Percentiles rank a stretch among this genome's conserved stretches.
These are phyloP conservation scores for Fragaria iinumae DNA, from an alignment of 306 rosid genomes.

Conservation along the genomic window DNA sequence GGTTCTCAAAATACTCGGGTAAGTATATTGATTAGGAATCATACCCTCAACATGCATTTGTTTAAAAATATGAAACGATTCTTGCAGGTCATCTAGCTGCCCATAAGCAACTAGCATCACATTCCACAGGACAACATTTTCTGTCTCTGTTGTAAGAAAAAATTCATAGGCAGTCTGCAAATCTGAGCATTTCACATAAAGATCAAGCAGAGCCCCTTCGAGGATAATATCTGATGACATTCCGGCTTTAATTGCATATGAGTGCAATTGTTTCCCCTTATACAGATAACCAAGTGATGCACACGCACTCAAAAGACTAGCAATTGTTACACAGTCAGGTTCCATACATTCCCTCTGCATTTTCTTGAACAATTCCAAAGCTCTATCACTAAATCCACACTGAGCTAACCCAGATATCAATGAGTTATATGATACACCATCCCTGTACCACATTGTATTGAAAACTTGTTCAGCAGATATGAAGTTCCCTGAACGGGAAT, in stretches of 20 bases:
- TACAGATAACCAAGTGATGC: constrained; percentile 55
- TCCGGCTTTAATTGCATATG: constrained; percentile 73
- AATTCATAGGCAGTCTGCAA: constrained; percentile 59
- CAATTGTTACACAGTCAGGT: constrained; percentile 79
- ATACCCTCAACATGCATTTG: constrained; percentile 78
- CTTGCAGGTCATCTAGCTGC: constrained; percentile 50
- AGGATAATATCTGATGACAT: constrained; percentile 70
- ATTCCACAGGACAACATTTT: constrained; percentile 84
- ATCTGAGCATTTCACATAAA: constrained; percentile 81
- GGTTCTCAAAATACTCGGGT: constrained; percentile 81
- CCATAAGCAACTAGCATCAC: constrained; percentile 90
- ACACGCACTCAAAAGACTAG: constrained; percentile 79
- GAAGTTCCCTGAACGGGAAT: constrained; percentile 60
- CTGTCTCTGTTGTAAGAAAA: constrained; percentile 65
- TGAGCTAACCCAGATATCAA: constrained; percentile 86
- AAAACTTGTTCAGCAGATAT: constrained; percentile 61
- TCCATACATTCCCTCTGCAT: constrained; percentile 63
- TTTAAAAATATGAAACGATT: constrained; percentile 61
- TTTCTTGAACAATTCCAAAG: constrained; percentile 57
- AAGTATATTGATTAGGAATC: constrained; percentile 79
- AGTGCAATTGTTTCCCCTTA: constrained; percentile 72
- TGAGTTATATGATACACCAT: constrained; percentile 78
- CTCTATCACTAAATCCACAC: constrained; percentile 57
- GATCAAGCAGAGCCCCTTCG: constrained; percentile 90
- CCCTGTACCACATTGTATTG: constrained; percentile 53